Evolutionary conservation across 805 yeast species (phyloP).

Genomic region (Saturnispora mendoncae): DNA sequence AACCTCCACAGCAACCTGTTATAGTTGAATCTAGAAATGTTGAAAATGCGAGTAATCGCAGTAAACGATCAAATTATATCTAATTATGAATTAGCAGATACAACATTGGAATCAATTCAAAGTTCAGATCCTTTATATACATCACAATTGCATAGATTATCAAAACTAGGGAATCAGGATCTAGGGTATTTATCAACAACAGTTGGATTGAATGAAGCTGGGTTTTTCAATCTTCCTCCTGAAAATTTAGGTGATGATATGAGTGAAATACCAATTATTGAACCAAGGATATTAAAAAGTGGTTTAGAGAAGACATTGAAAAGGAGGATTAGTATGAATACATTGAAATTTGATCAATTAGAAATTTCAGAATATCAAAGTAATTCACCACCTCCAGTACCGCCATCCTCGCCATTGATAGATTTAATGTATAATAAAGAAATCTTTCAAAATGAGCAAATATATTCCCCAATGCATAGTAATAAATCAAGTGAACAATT

Average conservation of each 20-base stretch:
- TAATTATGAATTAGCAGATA: background rate
- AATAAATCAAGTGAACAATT: too few relatives aligned
- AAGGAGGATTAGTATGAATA: constrained; percentile 1
- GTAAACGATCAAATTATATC: background rate
- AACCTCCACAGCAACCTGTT: too few relatives aligned
- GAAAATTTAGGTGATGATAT: too few relatives aligned
- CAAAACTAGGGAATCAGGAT: constrained; percentile 16
- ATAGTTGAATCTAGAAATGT: too few relatives aligned
- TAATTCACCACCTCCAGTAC: too few relatives aligned
- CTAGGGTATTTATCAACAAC: constrained; percentile 32
- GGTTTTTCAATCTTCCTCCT: constrained; percentile 23
- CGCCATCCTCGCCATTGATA: too few relatives aligned
- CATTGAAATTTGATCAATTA: constrained; percentile 1
- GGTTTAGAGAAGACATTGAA: background rate
- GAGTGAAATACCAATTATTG: background rate
- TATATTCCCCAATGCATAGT: background rate
- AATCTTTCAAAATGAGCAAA: too few relatives aligned
- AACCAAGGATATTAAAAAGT: constrained; percentile 1
- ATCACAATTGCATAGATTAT: background rate
- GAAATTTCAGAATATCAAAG: too few relatives aligned
- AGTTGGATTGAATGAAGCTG: constrained; percentile 34
- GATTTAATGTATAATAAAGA: too few relatives aligned
- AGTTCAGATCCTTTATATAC: constrained; percentile 1
- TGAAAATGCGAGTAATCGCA: constrained; percentile 12
- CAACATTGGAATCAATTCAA: background rate